A percentile compares a stretch with the other conserved stretches of the same genome.
These are phyloP conservation scores for Diplodia scrobiculata DNA, from an alignment of 2,329 filamentous ascomycete genomes.

Conservation along the genomic window DNA sequence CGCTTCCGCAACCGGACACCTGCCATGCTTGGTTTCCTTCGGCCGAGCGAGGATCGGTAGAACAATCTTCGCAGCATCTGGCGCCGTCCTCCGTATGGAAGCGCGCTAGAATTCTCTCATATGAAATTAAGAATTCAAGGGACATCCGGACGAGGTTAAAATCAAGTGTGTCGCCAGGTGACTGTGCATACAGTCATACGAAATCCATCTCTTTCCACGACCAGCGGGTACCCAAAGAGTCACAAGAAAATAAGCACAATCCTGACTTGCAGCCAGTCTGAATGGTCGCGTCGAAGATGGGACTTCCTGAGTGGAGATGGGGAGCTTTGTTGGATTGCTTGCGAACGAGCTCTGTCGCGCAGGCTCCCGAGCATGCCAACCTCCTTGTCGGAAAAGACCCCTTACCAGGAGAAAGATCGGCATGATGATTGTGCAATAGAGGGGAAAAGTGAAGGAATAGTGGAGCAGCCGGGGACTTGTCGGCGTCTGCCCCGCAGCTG, in stretches of 20 bases:
- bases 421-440: constrained; percentile 6
- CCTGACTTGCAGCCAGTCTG: too few species aligned
- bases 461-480: constrained; percentile 11
- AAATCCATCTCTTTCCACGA: too few species aligned
- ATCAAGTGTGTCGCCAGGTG: too few species aligned
- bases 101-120: too few species aligned
- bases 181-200: too few species aligned
- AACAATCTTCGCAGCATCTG: not conserved
- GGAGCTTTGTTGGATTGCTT: not conserved
- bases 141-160: too few species aligned
- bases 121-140: too few species aligned
- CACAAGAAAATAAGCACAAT: too few species aligned
- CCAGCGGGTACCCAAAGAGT: too few species aligned
- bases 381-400: not conserved
- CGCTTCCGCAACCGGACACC: not conserved
- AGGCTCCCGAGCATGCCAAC: not conserved
- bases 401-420: not conserved
- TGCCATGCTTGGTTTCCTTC: not conserved
- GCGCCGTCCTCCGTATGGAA: not conserved
- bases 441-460: constrained; percentile 12
- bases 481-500: constrained; percentile 19
- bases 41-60: constrained; percentile 28
- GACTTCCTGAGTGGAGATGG: not conserved
- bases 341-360: too few species aligned
- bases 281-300: too few species aligned